Evolutionary conservation across 177 flowering plant genomes (phyloP), one percentile per base, ranked within the genome.

Genomic region (Vitis hybrid): DNA sequence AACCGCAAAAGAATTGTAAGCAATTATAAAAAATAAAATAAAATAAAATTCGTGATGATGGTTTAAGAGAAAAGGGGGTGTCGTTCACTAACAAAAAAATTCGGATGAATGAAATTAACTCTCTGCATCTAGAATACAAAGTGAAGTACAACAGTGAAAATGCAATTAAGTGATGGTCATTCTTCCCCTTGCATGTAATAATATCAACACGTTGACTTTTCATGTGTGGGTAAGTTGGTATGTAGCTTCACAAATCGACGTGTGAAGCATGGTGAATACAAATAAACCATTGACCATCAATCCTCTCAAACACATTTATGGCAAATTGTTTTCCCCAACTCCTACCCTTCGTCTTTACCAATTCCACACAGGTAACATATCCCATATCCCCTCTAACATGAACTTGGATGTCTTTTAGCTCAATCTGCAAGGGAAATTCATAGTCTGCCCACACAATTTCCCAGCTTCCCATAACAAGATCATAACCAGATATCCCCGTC

Each of bases 311-410:
- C 66, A 94, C 89, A 78, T 94, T 94, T 7, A 93, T 90, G 3
- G 87, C 98, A 75, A 86, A 89, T 72, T 92, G 98, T 69, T 84
- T 88, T 19, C 97, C 99, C 99, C 99, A 92, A 72, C 82, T 86
- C 78, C 86, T 86, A 26, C 99, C 99, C 78, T 89, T 90, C 8
- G 97, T 90, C 86, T 78, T 92, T 6, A 94, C 88, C 72, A 90
- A 80, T 76, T 92, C 98, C 65, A 85, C 71, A 72, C 98, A 91
- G 0, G 91, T 88, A 30, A 94, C 89, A 60, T 89, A 90, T 50
- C 94, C 99, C 21, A 90, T 21, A 68, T 90, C 90, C 11, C 97
- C 98, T 69, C 80, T 82, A 15, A 91, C 95, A 74, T 86, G 92
- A 68, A 90, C 92, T 68, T 80, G 78, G 26, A 86, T 80, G 69